Evolutionary conservation across 2,329 filamentous ascomycete species (phyloP), one percentile per base, ranked within the genome.

Genomic region (Harringtonia aguacate): DNA sequence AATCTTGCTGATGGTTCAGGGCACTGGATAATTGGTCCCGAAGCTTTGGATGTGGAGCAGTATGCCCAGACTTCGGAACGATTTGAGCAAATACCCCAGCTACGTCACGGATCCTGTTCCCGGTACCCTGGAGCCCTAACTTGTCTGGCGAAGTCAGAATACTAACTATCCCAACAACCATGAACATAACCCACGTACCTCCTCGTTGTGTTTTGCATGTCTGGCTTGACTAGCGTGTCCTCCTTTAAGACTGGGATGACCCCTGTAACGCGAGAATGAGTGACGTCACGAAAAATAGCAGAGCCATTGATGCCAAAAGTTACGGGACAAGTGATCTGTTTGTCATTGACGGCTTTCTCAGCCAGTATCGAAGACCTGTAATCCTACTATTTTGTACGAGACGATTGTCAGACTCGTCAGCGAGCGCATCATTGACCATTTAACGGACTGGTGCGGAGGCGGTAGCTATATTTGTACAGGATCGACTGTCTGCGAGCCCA

Each of bases 251-350:
- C 21, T 36, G 31, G 40, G 40, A 33, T 5, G 33, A 33, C 4
- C 36, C 40, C 8, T 42, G 40, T 12, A 29, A 33, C 8, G 40
- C 36, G 3, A 33, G 40, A 15, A 43, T 18, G 9, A n/a, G 13
- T 5, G 34, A 43, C 17, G 41, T 34, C 28, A 38, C 41, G 15
- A 14, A 43, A 21, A 8, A 36, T 17, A 28, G 6, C 22, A n/a
- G 36, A 14, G 40, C 33, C 54, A 54, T 65, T 14, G 65, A 79
- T 58, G 69, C 73, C 34, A 69, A 68, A 53, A 72, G 79, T 6
- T 79, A 72, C 50, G 75, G 75, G 38, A 79, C 72, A 1, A 70
- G 77, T 52, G 79, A 79, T 58, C 62, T 79, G 24, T 78, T 76
- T 53, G 71, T 80, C 9, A 70, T 81, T 10, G 77, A 81, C 54